Evolutionary conservation across 1,139 yeast genomes (phyloP).

Genomic region (Blastobotrys petasosporus): DNA sequence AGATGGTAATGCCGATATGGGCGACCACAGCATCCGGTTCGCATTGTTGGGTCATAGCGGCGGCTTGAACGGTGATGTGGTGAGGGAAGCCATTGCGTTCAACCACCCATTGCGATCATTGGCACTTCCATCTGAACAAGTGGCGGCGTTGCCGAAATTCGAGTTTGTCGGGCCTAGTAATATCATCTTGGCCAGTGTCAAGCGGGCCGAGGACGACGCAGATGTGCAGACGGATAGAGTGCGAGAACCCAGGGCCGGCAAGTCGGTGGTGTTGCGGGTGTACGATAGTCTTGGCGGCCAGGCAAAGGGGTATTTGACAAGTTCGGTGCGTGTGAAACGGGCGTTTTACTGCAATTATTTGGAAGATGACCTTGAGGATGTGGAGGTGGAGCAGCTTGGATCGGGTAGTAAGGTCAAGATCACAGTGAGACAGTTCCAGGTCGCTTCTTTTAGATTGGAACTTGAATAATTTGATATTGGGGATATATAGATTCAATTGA

Average conservation of each 20-base stretch:
- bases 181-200: constrained; percentile 66
- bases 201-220: constrained; percentile 80
- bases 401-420: constrained; percentile 26
- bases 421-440: constrained; percentile 65
- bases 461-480: no score
- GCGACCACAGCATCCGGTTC: constrained; percentile 72
- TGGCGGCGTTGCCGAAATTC: constrained; percentile 9
- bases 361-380: constrained; percentile 53
- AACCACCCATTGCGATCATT: constrained; percentile 46
- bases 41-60: constrained; percentile 81
- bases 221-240: constrained; percentile 39
- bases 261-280: constrained; percentile 55
- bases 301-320: constrained; percentile 45
- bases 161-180: constrained; percentile 45
- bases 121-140: constrained; percentile 1
- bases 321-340: constrained; percentile 39
- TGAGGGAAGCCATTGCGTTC: constrained; percentile 70
- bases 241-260: constrained; percentile 28
- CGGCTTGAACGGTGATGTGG: constrained; percentile 53
- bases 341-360: constrained; percentile 61
- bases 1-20: constrained; percentile 91
- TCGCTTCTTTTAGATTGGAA: constrained; percentile 43
- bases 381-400: constrained; percentile 28
- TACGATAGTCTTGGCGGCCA: constrained; percentile 85
- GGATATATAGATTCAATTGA: no score